These are phyloP conservation scores for Albugo laibachii DNA, from an alignment of 352 stramenopile species.

Conservation along the genomic window DNA sequence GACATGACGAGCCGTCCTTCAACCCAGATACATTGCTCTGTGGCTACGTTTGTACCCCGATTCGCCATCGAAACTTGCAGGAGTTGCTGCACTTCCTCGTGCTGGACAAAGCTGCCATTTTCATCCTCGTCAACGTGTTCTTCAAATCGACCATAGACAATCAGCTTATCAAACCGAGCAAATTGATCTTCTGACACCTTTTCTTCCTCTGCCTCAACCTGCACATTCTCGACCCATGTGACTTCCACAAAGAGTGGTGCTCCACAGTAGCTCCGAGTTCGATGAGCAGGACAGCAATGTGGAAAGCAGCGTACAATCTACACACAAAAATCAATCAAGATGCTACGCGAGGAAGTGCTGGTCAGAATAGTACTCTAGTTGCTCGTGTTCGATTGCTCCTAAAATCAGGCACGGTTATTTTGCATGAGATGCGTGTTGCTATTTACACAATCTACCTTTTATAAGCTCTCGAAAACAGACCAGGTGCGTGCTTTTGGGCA, in stretches of 20 bases:
- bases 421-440: too few species aligned
- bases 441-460: too few species aligned
- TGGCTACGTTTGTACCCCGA: background rate
- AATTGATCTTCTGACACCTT: background rate
- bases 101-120: background rate
- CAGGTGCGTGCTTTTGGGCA: too few species aligned
- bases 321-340: background rate
- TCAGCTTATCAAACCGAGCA: background rate
- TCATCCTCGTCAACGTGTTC: background rate
- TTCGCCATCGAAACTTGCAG: background rate
- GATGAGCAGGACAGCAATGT: constrained; percentile 28
- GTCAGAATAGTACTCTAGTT: too few species aligned
- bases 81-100: background rate
- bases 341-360: too few species aligned
- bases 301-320: constrained; percentile 39
- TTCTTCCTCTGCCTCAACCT: background rate
- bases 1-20: background rate
- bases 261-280: constrained; percentile 27
- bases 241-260: constrained; percentile 16
- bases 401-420: too few species aligned
- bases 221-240: background rate
- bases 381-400: too few species aligned
- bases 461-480: too few species aligned
- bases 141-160: background rate
- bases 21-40: background rate